Evolutionary conservation across 805 yeast genomes (phyloP).

Genomic region (Vanderwaltozyma tropicalis): DNA sequence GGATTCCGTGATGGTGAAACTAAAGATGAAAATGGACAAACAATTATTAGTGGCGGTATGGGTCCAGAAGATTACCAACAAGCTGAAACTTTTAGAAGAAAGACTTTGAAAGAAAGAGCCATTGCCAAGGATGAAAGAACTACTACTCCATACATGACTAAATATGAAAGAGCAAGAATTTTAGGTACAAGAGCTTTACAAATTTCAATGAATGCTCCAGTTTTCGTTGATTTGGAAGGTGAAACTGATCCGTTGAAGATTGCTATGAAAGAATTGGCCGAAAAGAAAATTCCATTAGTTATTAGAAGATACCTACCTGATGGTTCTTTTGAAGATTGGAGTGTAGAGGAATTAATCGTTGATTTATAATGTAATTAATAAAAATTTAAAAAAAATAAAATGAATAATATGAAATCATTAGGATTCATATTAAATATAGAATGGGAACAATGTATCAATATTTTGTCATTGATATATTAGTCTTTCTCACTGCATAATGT

Average conservation of each 20-base stretch:
- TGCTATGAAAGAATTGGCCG: conserved; percentile 93
- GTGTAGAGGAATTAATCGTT: conserved; percentile 91
- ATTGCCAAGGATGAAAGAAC: conserved; percentile 81
- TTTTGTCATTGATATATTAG: too few species aligned
- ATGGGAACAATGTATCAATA: too few species aligned
- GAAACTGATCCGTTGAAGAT: conserved; percentile 98
- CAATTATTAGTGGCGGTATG: conserved; percentile 59
- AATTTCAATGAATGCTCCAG: conserved; percentile 97
- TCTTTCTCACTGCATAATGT: not conserved
- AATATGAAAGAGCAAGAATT: conserved; percentile 95
- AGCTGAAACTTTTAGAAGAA: conserved; percentile 36
- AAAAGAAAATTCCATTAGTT: conserved; percentile 88
- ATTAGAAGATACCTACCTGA: conserved; percentile 95
- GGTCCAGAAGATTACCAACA: conserved; percentile 46
- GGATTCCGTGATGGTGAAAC: conserved; percentile 22
- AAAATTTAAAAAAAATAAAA: conserved; percentile 1
- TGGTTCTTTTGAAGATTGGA: conserved; percentile 97
- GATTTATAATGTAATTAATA: conserved; percentile 40
- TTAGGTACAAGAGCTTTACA: conserved; percentile 96
- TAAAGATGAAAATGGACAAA: conserved; percentile 55
- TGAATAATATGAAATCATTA: not conserved
- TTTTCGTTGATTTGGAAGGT: conserved; percentile 94
- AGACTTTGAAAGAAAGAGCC: conserved; percentile 69
- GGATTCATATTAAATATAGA: not conserved
- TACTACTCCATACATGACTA: conserved; percentile 98